These are phyloP conservation scores for Baorangia bicolor DNA, from an alignment of 768 basidiomycete species.

Conservation along the genomic window DNA sequence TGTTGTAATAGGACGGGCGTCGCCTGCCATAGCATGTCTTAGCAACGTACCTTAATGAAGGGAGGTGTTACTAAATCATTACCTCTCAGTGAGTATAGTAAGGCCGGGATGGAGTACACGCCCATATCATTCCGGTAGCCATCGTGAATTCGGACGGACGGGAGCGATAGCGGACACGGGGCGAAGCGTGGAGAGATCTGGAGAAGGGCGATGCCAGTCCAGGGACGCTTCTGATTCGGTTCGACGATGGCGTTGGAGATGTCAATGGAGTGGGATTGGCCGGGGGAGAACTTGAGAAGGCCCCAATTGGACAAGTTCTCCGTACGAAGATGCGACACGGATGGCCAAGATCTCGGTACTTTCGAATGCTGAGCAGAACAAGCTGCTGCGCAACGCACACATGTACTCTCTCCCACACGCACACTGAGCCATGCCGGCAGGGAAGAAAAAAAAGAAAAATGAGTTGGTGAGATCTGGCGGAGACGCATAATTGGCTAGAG, in stretches of 20 bases:
- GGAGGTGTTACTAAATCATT: slow-evolving; percentile 38
- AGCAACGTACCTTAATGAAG: slow-evolving; percentile 40
- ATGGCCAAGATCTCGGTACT: slow-evolving; percentile 23
- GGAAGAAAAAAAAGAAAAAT: slow-evolving; percentile 13
- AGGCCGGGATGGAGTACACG: slow-evolving; percentile 34
- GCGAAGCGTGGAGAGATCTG: slow-evolving; percentile 25
- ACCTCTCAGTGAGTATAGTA: slow-evolving; percentile 35
- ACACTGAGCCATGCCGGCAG: slow-evolving; percentile 26
- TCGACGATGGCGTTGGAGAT: slow-evolving; percentile 35
- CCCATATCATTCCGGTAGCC: slow-evolving; percentile 35
- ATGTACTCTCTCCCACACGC: slow-evolving; percentile 14
- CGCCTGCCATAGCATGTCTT: slow-evolving; percentile 36
- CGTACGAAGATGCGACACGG: slow-evolving; percentile 20
- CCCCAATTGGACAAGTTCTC: slow-evolving; percentile 24
- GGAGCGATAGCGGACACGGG: slow-evolving; percentile 30
- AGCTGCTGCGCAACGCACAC: slow-evolving; percentile 18
- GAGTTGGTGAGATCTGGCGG: slow-evolving; percentile 22
- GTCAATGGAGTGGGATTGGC: slow-evolving; percentile 32
- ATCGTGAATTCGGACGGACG: slow-evolving; percentile 32
- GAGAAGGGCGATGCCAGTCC: slow-evolving; percentile 23
- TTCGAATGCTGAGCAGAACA: slow-evolving; percentile 14
- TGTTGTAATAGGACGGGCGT: slow-evolving; percentile 35
- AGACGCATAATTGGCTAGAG: slow-evolving; percentile 26
- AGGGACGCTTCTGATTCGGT: slow-evolving; percentile 23
- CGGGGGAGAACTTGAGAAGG: slow-evolving; percentile 28